Percentiles rank a stretch among this genome's conserved stretches.
These are phyloP conservation scores for Lactuca sativa DNA, from an alignment of 129 eudicot genomes.

Conservation along the genomic window DNA sequence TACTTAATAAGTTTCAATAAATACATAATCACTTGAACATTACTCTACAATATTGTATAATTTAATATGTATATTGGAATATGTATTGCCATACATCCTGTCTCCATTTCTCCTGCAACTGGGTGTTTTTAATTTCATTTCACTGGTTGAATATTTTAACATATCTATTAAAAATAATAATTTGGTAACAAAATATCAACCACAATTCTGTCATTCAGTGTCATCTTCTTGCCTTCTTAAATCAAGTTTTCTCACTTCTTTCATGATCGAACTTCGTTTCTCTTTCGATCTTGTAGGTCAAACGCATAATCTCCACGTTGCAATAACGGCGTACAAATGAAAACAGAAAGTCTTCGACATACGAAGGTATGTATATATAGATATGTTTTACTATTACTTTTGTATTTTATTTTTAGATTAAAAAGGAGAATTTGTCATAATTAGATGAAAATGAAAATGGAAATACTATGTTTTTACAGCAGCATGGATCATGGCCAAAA, in stretches of 20 bases:
- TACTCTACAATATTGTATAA: not conserved
- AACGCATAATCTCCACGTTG: conserved; percentile 17
- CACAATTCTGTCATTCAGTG: conserved; percentile 24
- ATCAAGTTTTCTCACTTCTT: not conserved
- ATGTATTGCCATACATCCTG: conserved; percentile 39
- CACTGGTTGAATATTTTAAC: not conserved
- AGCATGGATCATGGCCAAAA: conserved; percentile 73
- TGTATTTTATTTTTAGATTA: not conserved
- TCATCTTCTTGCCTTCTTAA: not conserved
- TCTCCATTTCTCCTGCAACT: conserved; percentile 80
- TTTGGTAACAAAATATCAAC: conserved; percentile 17
- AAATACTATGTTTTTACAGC: not conserved
- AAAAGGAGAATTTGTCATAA: not conserved
- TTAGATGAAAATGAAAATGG: not conserved
- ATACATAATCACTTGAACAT: conserved; percentile 3
- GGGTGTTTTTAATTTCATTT: conserved; percentile 28
- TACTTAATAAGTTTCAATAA: not conserved
- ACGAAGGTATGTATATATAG: conserved; percentile 37
- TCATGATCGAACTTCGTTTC: not conserved
- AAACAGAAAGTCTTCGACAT: conserved; percentile 37
- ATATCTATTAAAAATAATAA: not conserved
- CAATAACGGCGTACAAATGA: conserved; percentile 34
- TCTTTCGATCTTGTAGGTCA: conserved; percentile 15
- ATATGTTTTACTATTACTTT: not conserved
- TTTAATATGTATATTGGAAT: conserved; percentile 8